Percentiles rank a stretch among this genome's conserved stretches.
Conservation (phyloP, 257 asterid species). For the Solanum sitiens region DNA sequence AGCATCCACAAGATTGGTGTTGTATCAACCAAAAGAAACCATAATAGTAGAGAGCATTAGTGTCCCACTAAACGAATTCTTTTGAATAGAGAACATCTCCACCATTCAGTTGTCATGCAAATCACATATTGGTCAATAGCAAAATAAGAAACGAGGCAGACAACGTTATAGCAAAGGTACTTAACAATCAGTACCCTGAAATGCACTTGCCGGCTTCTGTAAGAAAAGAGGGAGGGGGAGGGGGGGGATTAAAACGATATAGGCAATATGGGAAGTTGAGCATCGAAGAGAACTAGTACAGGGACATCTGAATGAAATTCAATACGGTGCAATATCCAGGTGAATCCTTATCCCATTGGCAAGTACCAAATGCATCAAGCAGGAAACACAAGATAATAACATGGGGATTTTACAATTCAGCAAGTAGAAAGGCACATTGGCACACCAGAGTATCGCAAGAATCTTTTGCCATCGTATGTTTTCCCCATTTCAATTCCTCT, state of each 20-base stretch:
- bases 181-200: background rate
- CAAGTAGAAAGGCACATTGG: background rate
- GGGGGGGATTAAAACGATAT: background rate
- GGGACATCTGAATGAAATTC: background rate
- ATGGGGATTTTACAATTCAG: background rate
- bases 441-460: background rate
- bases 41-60: background rate
- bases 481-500: background rate
- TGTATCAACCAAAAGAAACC: background rate
- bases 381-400: background rate
- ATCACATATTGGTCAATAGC: background rate
- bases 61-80: background rate
- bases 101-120: background rate
- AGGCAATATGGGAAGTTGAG: background rate
- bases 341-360: background rate
- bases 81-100: background rate
- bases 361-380: background rate
- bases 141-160: background rate
- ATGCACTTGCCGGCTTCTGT: background rate
- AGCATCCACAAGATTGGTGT: background rate
- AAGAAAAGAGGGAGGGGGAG: background rate
- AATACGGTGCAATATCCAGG: background rate
- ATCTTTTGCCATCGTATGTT: background rate
- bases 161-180: background rate
- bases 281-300: background rate